Evolutionary conservation across 441 rosid species (phyloP), one percentile per base, ranked within the genome.

Genomic region (Gossypium schwendimanii): DNA sequence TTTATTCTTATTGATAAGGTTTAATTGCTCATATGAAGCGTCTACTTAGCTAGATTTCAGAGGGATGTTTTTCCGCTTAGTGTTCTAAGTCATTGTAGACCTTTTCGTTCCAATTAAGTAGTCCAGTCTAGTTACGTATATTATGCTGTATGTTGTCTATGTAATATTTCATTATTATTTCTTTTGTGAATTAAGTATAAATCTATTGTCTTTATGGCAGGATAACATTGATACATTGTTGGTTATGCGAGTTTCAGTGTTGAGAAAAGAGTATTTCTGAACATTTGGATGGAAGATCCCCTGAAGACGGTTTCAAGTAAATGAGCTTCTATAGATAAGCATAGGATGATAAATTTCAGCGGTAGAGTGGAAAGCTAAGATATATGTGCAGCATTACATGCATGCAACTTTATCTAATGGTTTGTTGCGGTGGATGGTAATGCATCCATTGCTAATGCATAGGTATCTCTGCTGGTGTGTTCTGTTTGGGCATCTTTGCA

Each of bases 391-490:
- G 73, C 69, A 52, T 36, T 72, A 41, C 52, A 3, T 60, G 65
- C 59, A n/a, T 50, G 72, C 31, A 39, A 75, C 54, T 69, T 75
- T 70, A 36, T 26, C 52, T 55, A 62, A 69, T 57, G 67, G 53
- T 69, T 63, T 63, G 79, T 73, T 41, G 49, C 69, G 39, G 81
- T 53, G 44, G 74, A 70, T 59, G 77, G 78, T 66, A 69, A 83
- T 81, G 89, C 85, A 74, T 79, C 76, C 64, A 59, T 82, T 74
- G 75, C 80, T 75, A 76, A 75, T 85, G 92, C 86, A 75, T 63
- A 67, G 81, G 64, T 72, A 67, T 72, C 77, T 88, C 66, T 75
- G 72, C 72, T 85, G 84, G 84, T 80, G 81, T 84, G 72, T 88
- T 75, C 72, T 89, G 66, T 76, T 87, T 72, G 84, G 81, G 20